Percentiles rank a stretch among this genome's conserved stretches.
phyloP scores from a whole-genome alignment of 2,329 filamentous ascomycete species.

The Beauveria bassiana region DNA sequence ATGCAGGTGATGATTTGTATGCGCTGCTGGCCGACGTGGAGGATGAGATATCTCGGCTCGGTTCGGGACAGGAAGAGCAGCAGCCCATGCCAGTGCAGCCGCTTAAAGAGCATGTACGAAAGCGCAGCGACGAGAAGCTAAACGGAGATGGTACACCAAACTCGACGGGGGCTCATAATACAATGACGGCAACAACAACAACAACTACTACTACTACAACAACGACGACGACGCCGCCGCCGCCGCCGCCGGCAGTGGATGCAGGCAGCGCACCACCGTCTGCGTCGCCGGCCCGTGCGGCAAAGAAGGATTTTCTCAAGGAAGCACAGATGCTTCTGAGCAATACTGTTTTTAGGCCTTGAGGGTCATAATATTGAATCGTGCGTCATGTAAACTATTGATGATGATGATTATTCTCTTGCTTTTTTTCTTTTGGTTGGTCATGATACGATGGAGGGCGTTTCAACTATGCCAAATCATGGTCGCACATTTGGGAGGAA shows the following conservation, averaged over 20 bases:
- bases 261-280: neutral
- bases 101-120: conserved; percentile 36
- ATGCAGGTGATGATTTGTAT: conserved; percentile 60
- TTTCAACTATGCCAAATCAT: neutral
- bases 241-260: neutral
- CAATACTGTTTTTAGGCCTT: conserved; percentile 42
- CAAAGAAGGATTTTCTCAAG: neutral
- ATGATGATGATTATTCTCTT: neutral
- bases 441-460: conserved; percentile 7
- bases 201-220: no score
- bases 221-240: neutral
- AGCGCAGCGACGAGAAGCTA: conserved; percentile 45
- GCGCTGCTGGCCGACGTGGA: conserved; percentile 61
- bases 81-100: conserved; percentile 1
- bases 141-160: conserved; percentile 23
- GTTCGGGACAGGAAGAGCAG: conserved; percentile 16
- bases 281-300: neutral
- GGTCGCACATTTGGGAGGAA: neutral
- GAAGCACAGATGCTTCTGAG: conserved; percentile 29
- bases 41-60: conserved; percentile 32
- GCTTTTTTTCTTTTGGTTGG: neutral
- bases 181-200: no score
- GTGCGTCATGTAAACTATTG: neutral
- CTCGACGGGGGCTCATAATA: no score
- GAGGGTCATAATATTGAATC: conserved; percentile 9